Evolutionary conservation across 495 filamentous ascomycete species (phyloP).

Genomic region (Aspergillus funiculosus): DNA sequence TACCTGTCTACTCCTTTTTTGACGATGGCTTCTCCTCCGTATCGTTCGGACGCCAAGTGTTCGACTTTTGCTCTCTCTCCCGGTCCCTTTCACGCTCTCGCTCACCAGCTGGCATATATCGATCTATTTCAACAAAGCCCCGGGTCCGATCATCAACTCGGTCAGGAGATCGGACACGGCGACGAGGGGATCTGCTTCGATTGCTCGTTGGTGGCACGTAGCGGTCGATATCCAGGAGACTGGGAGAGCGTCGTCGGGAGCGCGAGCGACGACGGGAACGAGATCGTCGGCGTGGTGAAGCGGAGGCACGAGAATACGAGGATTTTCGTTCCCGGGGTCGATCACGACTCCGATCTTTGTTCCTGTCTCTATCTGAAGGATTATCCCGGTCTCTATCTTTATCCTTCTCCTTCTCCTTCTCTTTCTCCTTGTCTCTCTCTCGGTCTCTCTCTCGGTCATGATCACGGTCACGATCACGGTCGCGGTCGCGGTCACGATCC

Average conservation of each 20-base stretch:
- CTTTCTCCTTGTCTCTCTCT: neutral
- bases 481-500: constrained; percentile 12
- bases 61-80: constrained; percentile 18
- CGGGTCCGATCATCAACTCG: constrained; percentile 13
- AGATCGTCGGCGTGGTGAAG: constrained; percentile 24
- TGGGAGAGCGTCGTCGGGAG: constrained; percentile 30
- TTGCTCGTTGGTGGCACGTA: constrained; percentile 44
- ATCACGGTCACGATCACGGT: constrained; percentile 11
- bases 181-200: constrained; percentile 42
- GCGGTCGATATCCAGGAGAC: constrained; percentile 44
- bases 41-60: constrained; percentile 11
- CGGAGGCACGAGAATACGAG: constrained; percentile 19
- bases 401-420: constrained; percentile 18
- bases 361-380: constrained; percentile 1
- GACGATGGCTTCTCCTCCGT: constrained; percentile 21
- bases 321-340: constrained; percentile 14
- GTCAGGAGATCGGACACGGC: constrained; percentile 37
- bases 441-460: neutral
- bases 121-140: constrained; percentile 43
- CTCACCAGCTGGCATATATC: constrained; percentile 42
- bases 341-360: constrained; percentile 13
- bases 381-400: constrained; percentile 13
- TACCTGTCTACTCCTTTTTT: constrained; percentile 13
- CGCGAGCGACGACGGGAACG: constrained; percentile 30
- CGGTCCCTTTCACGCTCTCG: constrained; percentile 22